Conservation (phyloP, 2,329 filamentous ascomycete genomes). For the Fusarium siculi region DNA sequence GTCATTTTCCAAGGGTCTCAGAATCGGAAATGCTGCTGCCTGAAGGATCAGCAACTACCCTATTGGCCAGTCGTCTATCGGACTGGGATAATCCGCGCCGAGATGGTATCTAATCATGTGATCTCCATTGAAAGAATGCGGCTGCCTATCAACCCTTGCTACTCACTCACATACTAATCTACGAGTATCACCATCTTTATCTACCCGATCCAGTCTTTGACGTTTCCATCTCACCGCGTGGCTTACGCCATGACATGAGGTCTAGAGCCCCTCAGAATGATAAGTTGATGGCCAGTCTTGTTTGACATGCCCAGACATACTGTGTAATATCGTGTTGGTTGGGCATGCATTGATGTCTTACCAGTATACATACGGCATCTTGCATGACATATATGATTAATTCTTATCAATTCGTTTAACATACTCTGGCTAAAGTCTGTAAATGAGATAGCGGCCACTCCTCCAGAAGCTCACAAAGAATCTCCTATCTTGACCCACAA, state of each 20-base stretch:
- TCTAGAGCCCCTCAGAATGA: background rate
- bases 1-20: constrained; percentile 36
- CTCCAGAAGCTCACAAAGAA: background rate
- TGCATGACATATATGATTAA: background rate
- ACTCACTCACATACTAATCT: background rate
- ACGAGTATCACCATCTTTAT: constrained; percentile 2
- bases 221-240: background rate
- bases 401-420: background rate
- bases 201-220: constrained; percentile 8
- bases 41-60: constrained; percentile 26
- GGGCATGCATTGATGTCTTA: background rate
- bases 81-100: background rate
- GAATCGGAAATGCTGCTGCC: constrained; percentile 43
- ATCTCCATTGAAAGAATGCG: constrained; percentile 4
- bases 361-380: background rate
- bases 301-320: too few species aligned
- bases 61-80: background rate
- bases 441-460: background rate
- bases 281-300: background rate
- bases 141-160: constrained; percentile 28
- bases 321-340: background rate
- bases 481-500: background rate
- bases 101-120: background rate
- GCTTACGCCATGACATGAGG: background rate
- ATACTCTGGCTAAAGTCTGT: background rate